These are phyloP conservation scores for Hirschioporus abietinus DNA, from an alignment of 768 basidiomycete genomes.

Conservation along the genomic window DNA sequence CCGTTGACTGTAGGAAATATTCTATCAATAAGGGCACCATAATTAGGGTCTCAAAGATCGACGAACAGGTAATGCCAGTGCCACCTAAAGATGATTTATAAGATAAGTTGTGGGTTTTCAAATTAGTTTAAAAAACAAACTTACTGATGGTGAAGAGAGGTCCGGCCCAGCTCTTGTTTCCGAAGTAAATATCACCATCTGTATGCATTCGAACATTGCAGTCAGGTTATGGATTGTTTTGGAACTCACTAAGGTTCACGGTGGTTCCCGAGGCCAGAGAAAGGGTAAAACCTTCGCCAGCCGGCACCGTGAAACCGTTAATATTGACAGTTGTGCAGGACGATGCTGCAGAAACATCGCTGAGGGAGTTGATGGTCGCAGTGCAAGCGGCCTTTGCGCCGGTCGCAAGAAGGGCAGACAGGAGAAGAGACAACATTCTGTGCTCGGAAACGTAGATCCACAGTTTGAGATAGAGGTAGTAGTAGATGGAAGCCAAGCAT, in stretches of 20 bases:
- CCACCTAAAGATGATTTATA: constrained; percentile 21
- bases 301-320: constrained; percentile 51
- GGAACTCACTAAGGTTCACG: constrained; percentile 50
- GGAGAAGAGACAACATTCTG: background rate
- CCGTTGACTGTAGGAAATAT: constrained; percentile 24
- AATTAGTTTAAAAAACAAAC: constrained; percentile 11
- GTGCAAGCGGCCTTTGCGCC: constrained; percentile 27
- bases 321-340: constrained; percentile 55
- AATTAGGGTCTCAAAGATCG: background rate
- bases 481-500: background rate
- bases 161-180: constrained; percentile 44
- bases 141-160: constrained; percentile 48
- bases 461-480: background rate
- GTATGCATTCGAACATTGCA: background rate
- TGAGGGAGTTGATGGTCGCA: constrained; percentile 51
- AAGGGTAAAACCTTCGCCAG: constrained; percentile 45
- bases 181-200: constrained; percentile 59
- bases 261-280: constrained; percentile 43
- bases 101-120: constrained; percentile 22
- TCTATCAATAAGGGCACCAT: background rate
- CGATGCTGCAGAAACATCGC: constrained; percentile 46
- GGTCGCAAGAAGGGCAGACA: background rate
- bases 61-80: constrained; percentile 41
- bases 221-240: background rate
- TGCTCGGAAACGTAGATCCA: background rate